These are phyloP conservation scores for Verticillium albo-atrum DNA, from an alignment of 2,329 filamentous ascomycete species.

Conservation along the genomic window DNA sequence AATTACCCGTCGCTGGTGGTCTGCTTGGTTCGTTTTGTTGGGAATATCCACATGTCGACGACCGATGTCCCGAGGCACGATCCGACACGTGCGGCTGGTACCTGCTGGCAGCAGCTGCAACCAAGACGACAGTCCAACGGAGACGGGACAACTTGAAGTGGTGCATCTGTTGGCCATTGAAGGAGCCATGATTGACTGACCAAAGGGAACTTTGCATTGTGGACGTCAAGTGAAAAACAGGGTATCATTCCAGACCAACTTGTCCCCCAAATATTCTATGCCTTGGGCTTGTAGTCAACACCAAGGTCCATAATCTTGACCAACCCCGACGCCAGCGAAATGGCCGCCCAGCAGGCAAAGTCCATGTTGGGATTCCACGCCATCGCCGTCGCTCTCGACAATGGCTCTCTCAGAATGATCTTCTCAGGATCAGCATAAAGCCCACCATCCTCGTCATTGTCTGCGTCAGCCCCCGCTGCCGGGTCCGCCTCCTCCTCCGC, in stretches of 20 bases:
- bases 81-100: background rate
- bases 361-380: slow-evolving; percentile 65
- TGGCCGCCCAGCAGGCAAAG: slow-evolving; percentile 64
- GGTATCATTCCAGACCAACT: background rate
- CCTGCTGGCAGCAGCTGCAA: background rate
- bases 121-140: background rate
- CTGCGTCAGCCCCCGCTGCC: slow-evolving; percentile 17
- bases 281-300: slow-evolving; percentile 26
- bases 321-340: slow-evolving; percentile 62
- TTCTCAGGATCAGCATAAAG: slow-evolving; percentile 31
- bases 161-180: no score
- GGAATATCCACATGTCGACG: background rate
- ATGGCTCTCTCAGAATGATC: slow-evolving; percentile 55
- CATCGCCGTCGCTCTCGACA: slow-evolving; percentile 56
- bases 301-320: slow-evolving; percentile 64
- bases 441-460: slow-evolving; percentile 13
- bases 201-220: no score
- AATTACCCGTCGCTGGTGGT: background rate
- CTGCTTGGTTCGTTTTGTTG: background rate
- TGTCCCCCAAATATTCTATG: background rate
- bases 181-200: no score
- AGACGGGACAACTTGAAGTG: background rate
- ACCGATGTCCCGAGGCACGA: background rate
- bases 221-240: no score
- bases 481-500: slow-evolving; percentile 24